Base-by-base conservation (phyloP, 1,284 basidiomycete species). In the Takashimella koratensis region DNA sequence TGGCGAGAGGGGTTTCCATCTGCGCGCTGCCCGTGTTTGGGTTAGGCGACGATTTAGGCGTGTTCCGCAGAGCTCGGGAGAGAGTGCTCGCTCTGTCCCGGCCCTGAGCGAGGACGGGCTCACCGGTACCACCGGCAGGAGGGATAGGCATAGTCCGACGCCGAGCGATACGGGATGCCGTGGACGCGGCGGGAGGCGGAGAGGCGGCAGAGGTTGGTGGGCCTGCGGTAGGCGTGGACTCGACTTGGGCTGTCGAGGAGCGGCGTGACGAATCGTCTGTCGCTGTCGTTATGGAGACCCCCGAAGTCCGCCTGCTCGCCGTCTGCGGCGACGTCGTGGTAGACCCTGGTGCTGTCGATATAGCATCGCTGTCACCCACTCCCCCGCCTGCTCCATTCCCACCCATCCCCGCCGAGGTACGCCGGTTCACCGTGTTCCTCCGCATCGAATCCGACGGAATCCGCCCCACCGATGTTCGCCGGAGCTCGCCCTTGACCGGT, bases 31-130 rank as follows among this genome's bases (percentile, higher is more conserved):
- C 30, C 8, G 16, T 16, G 16, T 36, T 36, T 16, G 16, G 30
- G 30, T 36, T 36, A 8, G 30, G 30, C 16, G 30, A 36, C 16
- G 30, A 36, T 16, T 8, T 36, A 8, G 30, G 30, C 16, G 30
- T 36, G 16, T 36, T 36, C 16, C 16, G 8, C 16, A 36, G 8
- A 36, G 30, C 8, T 36, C 16, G 8, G 16, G 30, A 36, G 36
- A 66, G 39, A 13, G 65, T 69, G 3, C 58, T 43, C 12, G 66
- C 62, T n/a, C 71, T 54, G 36, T 62, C 64, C 16, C 71, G 51
- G 6, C 70, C 71, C 6, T 65, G 58, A 2, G 66, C 68, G 3
- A 71, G 48, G 12, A 70, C 58, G 0, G 71, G 65, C 27, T 64
- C 57, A n/a, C n/a, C n/a, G 11, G 56, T 44, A 23, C 59, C 16